Conservation (phyloP, 73 alveolate genomes). For the Tetrahymena thermophila region DNA sequence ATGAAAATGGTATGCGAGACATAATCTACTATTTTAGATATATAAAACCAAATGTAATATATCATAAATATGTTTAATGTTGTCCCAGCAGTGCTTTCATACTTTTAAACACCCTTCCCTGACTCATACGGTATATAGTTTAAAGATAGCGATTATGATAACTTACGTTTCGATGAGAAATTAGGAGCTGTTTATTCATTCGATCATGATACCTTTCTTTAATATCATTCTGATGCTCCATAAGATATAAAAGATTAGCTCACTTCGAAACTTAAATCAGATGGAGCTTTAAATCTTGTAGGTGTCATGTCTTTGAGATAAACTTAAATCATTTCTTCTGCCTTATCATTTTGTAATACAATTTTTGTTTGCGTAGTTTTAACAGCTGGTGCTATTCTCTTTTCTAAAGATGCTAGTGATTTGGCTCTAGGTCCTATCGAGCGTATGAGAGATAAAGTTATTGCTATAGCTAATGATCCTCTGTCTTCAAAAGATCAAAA, state of each 20-base stretch:
- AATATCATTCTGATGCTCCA: not conserved
- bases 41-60: not conserved
- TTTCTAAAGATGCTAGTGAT: slow-evolving; percentile 70
- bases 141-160: not conserved
- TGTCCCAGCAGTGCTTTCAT: not conserved
- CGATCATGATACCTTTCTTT: not conserved
- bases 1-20: slow-evolving; percentile 9
- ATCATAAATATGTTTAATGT: not conserved
- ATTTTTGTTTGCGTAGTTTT: slow-evolving; percentile 58
- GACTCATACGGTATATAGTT: not conserved
- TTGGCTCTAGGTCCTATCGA: slow-evolving; percentile 79
- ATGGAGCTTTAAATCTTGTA: not conserved
- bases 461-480: slow-evolving; percentile 65
- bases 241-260: not conserved
- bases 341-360: slow-evolving; percentile 39
- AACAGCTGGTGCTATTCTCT: slow-evolving; percentile 56
- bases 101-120: not conserved
- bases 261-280: not conserved
- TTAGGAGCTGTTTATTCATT: not conserved
- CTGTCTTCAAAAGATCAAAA: slow-evolving; percentile 42
- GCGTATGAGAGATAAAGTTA: slow-evolving; percentile 68
- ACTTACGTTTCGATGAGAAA: not conserved
- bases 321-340: not conserved
- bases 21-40: not conserved
- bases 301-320: not conserved